Base-by-base conservation (phyloP, 192 early-diverging fungal species). In the Backusella morwellensis region DNA sequence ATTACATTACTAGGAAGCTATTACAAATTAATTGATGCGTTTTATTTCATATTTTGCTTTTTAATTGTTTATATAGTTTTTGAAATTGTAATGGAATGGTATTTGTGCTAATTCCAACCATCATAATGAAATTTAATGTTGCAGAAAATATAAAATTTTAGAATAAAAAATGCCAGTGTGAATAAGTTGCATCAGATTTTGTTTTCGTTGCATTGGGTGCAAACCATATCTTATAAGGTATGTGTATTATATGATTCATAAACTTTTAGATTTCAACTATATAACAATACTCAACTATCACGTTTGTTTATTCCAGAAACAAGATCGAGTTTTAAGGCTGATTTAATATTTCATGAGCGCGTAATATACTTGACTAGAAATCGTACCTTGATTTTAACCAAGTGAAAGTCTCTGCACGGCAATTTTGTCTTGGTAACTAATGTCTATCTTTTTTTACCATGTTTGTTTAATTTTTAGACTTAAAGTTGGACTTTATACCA, bases 81-180 rank as follows among this genome's bases (percentile, higher is more conserved):
- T 54, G n/a, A 2, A 54, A 54, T 54, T 54, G n/a, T 21, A 54
- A 54, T 54, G 19, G 52, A 54, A 54, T 54, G 52, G 7, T 54
- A n/a, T 54, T 54, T 54, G 52, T 54, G n/a, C n/a, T 54, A n/a
- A 54, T 54, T 54, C 52, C 52, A 54, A 54, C 52, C n/a, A 54
- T 54, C 52, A 54, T 21, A 54, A 54, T 54, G 0, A 54, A 54
- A 54, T 21, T 23, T 21, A 54, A 54, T 54, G n/a, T 54, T 54
- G n/a, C n/a, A 54, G 52, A n/a, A 54, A n/a, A 54, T 21, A 54
- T 21, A 21, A n/a, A 54, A 23, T 23, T 54, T 54, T 54, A 23
- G 15, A n/a, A n/a, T 54, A n/a, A 54, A 54, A 54, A 19, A 54
- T 54, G n/a, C 52, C n/a, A 54, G 52, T 54, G 6, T 19, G 15